Percentiles rank a stretch among this genome's conserved stretches.
Conservation (phyloP, 805 yeast species). For the Lipomyces orientalis region DNA sequence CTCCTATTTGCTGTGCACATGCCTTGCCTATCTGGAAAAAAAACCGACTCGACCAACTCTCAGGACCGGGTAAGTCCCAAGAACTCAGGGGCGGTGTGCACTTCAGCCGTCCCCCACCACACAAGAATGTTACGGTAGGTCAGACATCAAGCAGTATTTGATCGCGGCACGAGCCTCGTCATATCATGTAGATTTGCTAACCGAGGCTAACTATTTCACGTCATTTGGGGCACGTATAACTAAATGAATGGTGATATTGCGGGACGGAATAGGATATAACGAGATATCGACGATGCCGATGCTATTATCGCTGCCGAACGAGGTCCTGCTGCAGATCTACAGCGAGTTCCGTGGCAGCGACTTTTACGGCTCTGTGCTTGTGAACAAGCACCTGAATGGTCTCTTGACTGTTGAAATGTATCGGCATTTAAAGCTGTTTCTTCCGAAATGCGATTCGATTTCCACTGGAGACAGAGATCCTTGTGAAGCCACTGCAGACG, state of each 20-base stretch:
- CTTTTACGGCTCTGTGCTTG: conserved; percentile 33
- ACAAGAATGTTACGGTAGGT: no score
- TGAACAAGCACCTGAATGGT: conserved; percentile 27
- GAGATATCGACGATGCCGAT: conserved; percentile 11
- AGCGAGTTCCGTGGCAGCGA: conserved; percentile 33
- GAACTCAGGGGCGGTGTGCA: neutral
- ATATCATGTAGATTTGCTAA: neutral
- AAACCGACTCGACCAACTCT: neutral
- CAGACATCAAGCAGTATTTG: neutral
- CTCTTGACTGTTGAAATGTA: conserved; percentile 33
- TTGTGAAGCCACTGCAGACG: neutral
- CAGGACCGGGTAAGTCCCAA: neutral
- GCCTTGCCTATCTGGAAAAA: no score
- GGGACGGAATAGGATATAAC: neutral
- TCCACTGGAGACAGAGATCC: neutral
- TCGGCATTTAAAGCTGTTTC: conserved; percentile 24
- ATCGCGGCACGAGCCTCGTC: neutral
- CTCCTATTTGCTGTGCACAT: no score
- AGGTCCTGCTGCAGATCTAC: conserved; percentile 28
- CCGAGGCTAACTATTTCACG: neutral
- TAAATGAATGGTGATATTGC: neutral
- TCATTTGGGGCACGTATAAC: neutral
- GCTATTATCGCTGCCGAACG: conserved; percentile 33
- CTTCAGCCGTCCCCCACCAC: neutral
- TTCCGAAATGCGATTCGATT: conserved; percentile 18